phyloP scores from a whole-genome alignment of 345 rosid species.

The Lepidium didymum region DNA sequence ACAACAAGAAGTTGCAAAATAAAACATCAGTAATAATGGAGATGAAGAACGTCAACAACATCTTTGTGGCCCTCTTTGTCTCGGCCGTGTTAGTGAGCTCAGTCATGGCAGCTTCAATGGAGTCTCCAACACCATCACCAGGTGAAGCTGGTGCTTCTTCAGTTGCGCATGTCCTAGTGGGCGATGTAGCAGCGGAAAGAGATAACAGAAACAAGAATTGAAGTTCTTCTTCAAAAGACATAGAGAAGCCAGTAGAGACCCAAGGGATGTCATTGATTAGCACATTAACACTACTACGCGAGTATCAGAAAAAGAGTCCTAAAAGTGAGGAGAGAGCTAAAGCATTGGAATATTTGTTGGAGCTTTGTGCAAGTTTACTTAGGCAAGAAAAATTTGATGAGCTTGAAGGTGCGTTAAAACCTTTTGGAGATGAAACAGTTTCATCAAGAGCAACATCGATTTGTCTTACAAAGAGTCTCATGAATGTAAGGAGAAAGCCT shows the following conservation, averaged over 20 bases:
- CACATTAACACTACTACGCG: conserved; percentile 22
- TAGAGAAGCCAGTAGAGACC: conserved; percentile 12
- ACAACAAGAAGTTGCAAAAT: background rate
- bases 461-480: conserved; percentile 86
- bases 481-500: conserved; percentile 57
- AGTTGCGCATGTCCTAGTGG: too few species aligned
- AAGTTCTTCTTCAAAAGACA: conserved; percentile 14
- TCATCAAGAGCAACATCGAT: conserved; percentile 99
- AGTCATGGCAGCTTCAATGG: conserved; percentile 39
- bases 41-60: conserved; percentile 21
- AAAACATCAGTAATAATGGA: conserved; percentile 30
- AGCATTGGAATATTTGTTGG: conserved; percentile 87
- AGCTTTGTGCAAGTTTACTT: conserved; percentile 85
- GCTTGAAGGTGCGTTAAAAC: conserved; percentile 85
- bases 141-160: too few species aligned
- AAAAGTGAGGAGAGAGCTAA: conserved; percentile 72
- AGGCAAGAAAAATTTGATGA: conserved; percentile 88
- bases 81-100: conserved; percentile 44
- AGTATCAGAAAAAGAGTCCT: conserved; percentile 28
- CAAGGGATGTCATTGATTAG: background rate
- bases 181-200: conserved; percentile 11
- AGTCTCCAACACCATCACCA: too few species aligned
- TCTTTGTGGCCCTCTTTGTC: conserved; percentile 31
- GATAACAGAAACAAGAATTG: conserved; percentile 18
- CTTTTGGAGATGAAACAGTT: conserved; percentile 86